phyloP scores from a whole-genome alignment of 805 yeast species.

The Nakazawaea molendinolei region DNA sequence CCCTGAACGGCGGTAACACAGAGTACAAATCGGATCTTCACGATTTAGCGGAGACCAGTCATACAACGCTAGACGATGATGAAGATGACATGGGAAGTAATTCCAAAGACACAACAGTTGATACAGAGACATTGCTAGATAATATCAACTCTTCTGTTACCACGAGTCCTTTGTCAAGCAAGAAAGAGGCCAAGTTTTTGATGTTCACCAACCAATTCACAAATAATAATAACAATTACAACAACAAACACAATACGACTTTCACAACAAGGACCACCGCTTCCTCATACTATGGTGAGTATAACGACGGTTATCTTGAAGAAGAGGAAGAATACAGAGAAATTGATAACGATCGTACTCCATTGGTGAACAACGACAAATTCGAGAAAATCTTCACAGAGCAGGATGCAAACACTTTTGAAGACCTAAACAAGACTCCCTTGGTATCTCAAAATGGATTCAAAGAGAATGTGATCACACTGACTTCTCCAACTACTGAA shows the following conservation, averaged over 20 bases:
- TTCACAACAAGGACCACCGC: slow-evolving; percentile 3
- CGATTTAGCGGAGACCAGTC: neutral
- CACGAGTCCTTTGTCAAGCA: neutral
- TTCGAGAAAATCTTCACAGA: slow-evolving; percentile 2
- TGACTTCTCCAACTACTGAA: neutral
- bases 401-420: neutral
- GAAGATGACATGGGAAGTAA: neutral
- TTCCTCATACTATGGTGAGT: slow-evolving; percentile 10
- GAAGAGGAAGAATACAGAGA: neutral
- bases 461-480: neutral
- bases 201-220: slow-evolving; percentile 6
- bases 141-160: neutral
- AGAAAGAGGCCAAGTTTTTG: neutral
- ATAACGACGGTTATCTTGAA: slow-evolving; percentile 8
- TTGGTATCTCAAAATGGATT: slow-evolving; percentile 6
- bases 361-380: slow-evolving; percentile 4
- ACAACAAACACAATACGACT: neutral
- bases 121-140: slow-evolving; percentile 3
- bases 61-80: neutral
- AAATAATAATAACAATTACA: neutral
- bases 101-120: neutral
- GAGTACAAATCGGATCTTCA: too few species aligned
- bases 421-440: slow-evolving; percentile 9
- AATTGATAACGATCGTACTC: slow-evolving; percentile 10
- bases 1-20: neutral